Evolutionary conservation across 345 rosid genomes (phyloP).

Genomic region (Rhizophora apiculata): DNA sequence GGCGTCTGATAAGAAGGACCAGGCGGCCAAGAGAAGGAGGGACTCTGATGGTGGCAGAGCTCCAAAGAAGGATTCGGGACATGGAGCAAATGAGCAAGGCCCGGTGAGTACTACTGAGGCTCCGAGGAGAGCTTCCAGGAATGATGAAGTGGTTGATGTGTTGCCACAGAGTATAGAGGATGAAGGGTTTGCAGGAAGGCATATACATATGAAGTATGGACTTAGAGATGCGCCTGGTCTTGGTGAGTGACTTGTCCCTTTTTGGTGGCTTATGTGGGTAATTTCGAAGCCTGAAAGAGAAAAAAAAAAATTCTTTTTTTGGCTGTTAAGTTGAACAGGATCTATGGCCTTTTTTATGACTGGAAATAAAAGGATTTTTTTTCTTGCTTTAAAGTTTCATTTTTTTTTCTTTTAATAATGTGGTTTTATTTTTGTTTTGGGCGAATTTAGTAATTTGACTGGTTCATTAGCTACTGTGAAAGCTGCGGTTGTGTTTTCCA

Average conservation of each 20-base stretch:
- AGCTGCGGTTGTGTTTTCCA: not conserved
- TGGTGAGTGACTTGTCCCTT: constrained; percentile 40
- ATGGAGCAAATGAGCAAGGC: constrained; percentile 44
- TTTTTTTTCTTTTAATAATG: not conserved
- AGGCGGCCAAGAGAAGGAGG: constrained; percentile 68
- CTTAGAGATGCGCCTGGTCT: constrained; percentile 93
- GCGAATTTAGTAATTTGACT: not conserved
- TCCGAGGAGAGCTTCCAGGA: constrained; percentile 55
- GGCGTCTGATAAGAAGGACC: constrained; percentile 45
- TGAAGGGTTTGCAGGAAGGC: constrained; percentile 55
- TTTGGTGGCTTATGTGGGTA: not conserved
- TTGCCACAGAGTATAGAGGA: constrained; percentile 62
- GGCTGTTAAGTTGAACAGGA: constrained; percentile 4
- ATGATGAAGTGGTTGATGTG: constrained; percentile 55
- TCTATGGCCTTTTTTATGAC: not conserved
- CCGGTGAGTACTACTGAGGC: constrained; percentile 32
- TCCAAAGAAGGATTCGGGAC: constrained; percentile 39
- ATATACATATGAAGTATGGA: constrained; percentile 80
- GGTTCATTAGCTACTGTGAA: not conserved
- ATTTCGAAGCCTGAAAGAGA: not conserved
- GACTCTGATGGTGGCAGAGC: constrained; percentile 63
- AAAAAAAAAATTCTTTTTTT: not conserved
- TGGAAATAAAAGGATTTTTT: not conserved
- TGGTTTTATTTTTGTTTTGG: not conserved
- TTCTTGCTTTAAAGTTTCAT: not conserved